Evolutionary conservation across 192 early-diverging fungal genomes (phyloP).

Genomic region (Entomortierella chlamydospora): DNA sequence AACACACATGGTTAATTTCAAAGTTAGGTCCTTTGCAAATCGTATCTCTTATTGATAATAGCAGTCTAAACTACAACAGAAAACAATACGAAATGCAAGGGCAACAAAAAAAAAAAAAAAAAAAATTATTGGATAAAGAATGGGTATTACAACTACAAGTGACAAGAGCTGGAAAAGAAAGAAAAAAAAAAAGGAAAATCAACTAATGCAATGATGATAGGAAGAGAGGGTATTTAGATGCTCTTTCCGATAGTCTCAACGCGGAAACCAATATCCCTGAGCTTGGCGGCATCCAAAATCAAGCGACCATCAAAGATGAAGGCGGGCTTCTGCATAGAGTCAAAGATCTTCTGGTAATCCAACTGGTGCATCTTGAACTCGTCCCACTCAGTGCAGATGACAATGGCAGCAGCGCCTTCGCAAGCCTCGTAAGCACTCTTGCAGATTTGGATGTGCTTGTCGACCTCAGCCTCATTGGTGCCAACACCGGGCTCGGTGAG

Average conservation of each 20-base stretch:
- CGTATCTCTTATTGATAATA: too few species aligned
- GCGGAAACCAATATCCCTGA: slow-evolving; percentile 84
- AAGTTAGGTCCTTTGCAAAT: too few species aligned
- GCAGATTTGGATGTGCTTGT: slow-evolving; percentile 74
- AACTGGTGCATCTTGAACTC: slow-evolving; percentile 79
- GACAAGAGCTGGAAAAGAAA: too few species aligned
- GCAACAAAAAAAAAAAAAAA: too few species aligned
- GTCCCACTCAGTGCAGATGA: slow-evolving; percentile 91
- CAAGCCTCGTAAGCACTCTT: slow-evolving; percentile 75
- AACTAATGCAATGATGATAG: slow-evolving; percentile 11
- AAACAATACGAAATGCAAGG: too few species aligned
- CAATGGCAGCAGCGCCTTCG: slow-evolving; percentile 78
- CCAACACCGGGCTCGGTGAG: slow-evolving; percentile 68
- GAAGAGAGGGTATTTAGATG: slow-evolving; percentile 75
- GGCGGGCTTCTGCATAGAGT: slow-evolving; percentile 84
- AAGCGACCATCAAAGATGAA: slow-evolving; percentile 93
- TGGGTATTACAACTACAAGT: too few species aligned
- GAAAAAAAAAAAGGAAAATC: slow-evolving; percentile 5
- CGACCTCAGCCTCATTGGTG: slow-evolving; percentile 60
- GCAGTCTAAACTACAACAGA: too few species aligned
- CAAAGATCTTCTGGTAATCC: slow-evolving; percentile 77
- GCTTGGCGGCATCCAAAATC: slow-evolving; percentile 72
- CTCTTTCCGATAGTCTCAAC: slow-evolving; percentile 74
- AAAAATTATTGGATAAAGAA: too few species aligned
- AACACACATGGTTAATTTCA: too few species aligned